Base-by-base conservation (phyloP, 2,329 filamentous ascomycete genomes). In the Colletotrichum graminicola region DNA sequence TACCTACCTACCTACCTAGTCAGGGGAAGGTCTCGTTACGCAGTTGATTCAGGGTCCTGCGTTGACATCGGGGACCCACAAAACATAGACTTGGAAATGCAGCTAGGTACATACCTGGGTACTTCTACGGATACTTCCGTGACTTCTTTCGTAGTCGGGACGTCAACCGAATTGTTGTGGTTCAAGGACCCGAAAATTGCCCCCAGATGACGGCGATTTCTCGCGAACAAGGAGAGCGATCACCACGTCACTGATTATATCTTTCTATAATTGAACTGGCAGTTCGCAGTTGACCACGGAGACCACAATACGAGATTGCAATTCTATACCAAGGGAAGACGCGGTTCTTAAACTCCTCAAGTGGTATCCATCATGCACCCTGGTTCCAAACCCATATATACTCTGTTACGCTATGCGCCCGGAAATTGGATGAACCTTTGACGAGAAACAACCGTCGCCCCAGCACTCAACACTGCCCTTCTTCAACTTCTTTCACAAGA, bases 401-500 rank as follows among this genome's bases (percentile, higher is more conserved):
- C 68, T 64, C 18, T 67, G n/a, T 23, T 39, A 32, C 68, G 68
- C 65, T 71, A 71, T 71, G 65, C 68, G 55, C 59, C 61, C 32
- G n/a, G n/a, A 57, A 68, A 67, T 54, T 45, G 12, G 29, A 61
- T 36, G 49, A 54, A 41, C 45, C 32, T 36, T 32, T 51, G 16
- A 32, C 41, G 36, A 49, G 29, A 52, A 55, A 29, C 14, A 54
- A 16, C 36, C 4, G 21, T 41, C 51, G 23, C 3, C 51, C 14
- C 18, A 8, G 21, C 51, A n/a, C 29, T 29, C 34, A 21, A 36
- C 34, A 26, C n/a, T 21, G 43, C 34, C 14, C n/a, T 16, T 21
- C 11, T n/a, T 39, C 14, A 14, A n/a, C 32, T 23, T 16, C 5
- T 26, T 32, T 64, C 56, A 62, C 8, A 84, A 69, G 18, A 97